Base-by-base conservation (phyloP, 495 filamentous ascomycete species). In the Cercophora newfieldiana region DNA sequence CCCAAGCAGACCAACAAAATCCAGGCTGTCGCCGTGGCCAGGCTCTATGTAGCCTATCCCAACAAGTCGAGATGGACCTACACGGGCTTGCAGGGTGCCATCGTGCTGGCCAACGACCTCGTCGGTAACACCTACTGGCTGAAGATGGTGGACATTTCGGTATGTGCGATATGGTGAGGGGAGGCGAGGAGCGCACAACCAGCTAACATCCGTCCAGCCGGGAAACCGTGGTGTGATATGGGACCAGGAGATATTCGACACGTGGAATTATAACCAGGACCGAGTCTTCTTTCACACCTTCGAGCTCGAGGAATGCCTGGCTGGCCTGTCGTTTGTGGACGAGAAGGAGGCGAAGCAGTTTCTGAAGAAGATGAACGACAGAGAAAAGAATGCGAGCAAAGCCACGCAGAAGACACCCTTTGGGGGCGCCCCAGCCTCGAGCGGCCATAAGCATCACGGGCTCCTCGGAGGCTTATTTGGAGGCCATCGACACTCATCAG, bases 201-300 rank as follows among this genome's bases (percentile, higher is more conserved):
- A 58, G 59, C 66, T 71, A 60, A 81, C 74, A 53, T 53, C 16
- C 54, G 16, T 21, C 53, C 70, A 96, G 92, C 85, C 90, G 33
- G 82, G 90, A 53, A 88, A 87, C 76, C 87, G 89, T 70, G 95
- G 96, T 56, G 96, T 99, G 26, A 89, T 99, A 69, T 99, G 95
- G 95, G 95, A 99, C 74, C 93, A 97, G 79, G 95, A 99, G 76
- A 90, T 98, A 69, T 98, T 94, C 75, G 93, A 99, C 60, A 89
- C 87, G 53, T 98, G 97, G 81, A 84, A 83, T 44, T 99, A 98
- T 79, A 95, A 97, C 74, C 92, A 95, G 71, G 96, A 99, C 75
- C 90, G 95, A 56, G 92, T 90, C 31, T 99, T 97, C 77, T 98
- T 99, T 79, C 94, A 98, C 75, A 91, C 92, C 4, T 98, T 99